Percentiles rank a stretch among this genome's conserved stretches.
These are phyloP conservation scores for Pseudogymnoascus sp. DNA, from an alignment of 2,329 filamentous ascomycete species.

Conservation along the genomic window DNA sequence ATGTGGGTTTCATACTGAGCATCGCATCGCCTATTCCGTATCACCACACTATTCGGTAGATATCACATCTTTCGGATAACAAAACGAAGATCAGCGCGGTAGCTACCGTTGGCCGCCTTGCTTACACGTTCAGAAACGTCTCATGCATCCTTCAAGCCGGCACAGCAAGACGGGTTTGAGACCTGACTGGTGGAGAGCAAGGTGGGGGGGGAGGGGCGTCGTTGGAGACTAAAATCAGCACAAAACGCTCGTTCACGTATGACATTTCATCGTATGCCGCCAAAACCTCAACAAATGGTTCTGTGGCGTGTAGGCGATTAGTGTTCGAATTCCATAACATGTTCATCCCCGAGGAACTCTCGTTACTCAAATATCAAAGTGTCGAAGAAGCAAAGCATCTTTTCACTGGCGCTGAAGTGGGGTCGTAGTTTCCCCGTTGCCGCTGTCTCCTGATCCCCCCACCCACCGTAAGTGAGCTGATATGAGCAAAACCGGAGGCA, in stretches of 20 bases:
- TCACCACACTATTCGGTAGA: neutral
- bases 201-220: neutral
- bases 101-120: neutral
- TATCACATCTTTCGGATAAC: neutral
- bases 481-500: neutral
- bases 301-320: neutral
- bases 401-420: neutral
- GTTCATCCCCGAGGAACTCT: neutral
- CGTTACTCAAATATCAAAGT: neutral
- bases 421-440: neutral
- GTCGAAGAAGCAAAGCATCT: neutral
- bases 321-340: neutral
- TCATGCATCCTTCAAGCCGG: neutral
- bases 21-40: neutral
- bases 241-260: neutral
- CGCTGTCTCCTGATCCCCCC: constrained; percentile 4
- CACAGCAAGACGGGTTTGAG: neutral
- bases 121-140: neutral
- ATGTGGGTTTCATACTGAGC: neutral
- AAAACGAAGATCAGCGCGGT: neutral
- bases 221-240: neutral
- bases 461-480: neutral
- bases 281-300: neutral
- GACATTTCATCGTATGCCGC: neutral
- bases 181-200: neutral